Evolutionary conservation across 106 monocot species (phyloP), one percentile per base, ranked within the genome.

Genomic region (Dendrobium nobile): DNA sequence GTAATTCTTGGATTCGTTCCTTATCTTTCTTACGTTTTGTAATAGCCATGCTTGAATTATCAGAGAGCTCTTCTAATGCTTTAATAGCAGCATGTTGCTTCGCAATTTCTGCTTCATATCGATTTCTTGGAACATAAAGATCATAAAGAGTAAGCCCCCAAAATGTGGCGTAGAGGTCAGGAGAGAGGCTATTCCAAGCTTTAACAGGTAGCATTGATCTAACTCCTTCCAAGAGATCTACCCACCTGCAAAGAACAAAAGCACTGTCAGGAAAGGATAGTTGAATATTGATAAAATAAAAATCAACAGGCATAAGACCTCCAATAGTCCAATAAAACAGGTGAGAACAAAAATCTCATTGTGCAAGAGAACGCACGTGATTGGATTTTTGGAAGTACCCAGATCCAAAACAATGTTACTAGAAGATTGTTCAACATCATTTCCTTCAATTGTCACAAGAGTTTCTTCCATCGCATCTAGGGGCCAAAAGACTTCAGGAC

Each of bases 91-190:
- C 82, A 87, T 95, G 91, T 47, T 95, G 93, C 81, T 99, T 99
- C 20, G 83, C 74, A 31, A 99, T 93, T 90, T 99, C 99, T 72
- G 92, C 80, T 58, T 91, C 92, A 79, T 99, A 99, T 55, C 99
- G 87, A 79, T 61, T 84, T 91, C 81, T 93, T 40, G 99, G 99
- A 76, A 99, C 90, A 85, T 95, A 87, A 61, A 99, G 91, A 79
- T 99, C 99, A 82, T 95, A 99, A 1, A 95, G 90, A 77, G 99
- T 95, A 59, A 99, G 87, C 9, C 99, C 99, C 99, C 99, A 99
- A 82, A 99, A 99, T 47, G 99, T 93, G 41, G 87, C 86, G 88
- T 99, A 95, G 4, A 99, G 83, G 82, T 99, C 99, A 84, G 99
- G 90, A 40, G 99, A 99, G 18, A 99, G 89, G 81, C 95, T 93